Conservation (phyloP, 306 rosid species). For the Dryas drummondii region DNA sequence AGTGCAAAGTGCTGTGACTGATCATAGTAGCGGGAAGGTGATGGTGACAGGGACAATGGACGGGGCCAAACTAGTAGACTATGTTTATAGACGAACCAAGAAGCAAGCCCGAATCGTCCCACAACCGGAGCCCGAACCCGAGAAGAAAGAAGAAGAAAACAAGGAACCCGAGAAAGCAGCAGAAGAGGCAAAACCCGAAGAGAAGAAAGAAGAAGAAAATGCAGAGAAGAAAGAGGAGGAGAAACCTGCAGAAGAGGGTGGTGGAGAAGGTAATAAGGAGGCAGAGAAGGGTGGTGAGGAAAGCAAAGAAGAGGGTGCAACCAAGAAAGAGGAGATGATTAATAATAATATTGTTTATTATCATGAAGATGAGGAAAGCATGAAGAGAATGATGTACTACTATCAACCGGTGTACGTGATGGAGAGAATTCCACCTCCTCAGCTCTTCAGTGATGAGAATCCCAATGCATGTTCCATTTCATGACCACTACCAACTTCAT, state of each 20-base stretch:
- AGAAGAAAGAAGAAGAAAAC: conserved; percentile 45
- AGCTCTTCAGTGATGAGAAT: conserved; percentile 92
- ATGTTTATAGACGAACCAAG: conserved; percentile 78
- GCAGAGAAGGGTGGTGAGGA: conserved; percentile 23
- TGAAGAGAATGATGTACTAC: conserved; percentile 83
- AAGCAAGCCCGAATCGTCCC: conserved; percentile 84
- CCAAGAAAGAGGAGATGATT: conserved; percentile 33
- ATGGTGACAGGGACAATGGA: conserved; percentile 82
- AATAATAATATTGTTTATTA: neutral
- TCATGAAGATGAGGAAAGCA: conserved; percentile 47
- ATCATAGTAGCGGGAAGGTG: conserved; percentile 69
- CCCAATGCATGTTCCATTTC: conserved; percentile 92
- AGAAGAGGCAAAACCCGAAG: conserved; percentile 42
- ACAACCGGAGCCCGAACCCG: conserved; percentile 55
- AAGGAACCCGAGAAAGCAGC: conserved; percentile 42
- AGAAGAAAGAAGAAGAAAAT: conserved; percentile 33
- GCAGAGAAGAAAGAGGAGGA: conserved; percentile 35
- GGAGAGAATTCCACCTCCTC: conserved; percentile 83
- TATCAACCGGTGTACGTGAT: conserved; percentile 66
- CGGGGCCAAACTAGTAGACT: conserved; percentile 76
- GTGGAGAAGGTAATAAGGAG: conserved; percentile 11
- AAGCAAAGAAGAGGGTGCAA: conserved; percentile 27
- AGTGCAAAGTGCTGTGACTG: conserved; percentile 78
- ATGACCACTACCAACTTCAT: conserved; percentile 8
- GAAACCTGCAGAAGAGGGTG: conserved; percentile 43